Evolutionary conservation across 2,329 filamentous ascomycete species (phyloP), one percentile per base, ranked within the genome.

Genomic region (Lecanicillium sp.): DNA sequence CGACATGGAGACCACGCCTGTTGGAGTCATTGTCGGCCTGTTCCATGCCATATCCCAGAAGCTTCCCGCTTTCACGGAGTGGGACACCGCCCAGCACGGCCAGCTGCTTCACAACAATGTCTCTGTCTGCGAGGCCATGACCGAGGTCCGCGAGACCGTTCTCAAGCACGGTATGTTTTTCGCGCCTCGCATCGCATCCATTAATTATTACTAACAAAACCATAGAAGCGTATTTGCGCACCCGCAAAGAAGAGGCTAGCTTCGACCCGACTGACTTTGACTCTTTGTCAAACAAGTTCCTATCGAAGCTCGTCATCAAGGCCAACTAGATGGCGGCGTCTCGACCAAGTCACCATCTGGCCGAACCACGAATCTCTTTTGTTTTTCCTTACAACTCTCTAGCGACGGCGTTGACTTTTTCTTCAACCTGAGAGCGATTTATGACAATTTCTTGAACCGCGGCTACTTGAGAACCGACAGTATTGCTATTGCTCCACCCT

Each of bases 11-110:
- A 87, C 86, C 9, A 95, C 87, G 7, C 91, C 91, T 1, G 90
- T 97, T 35, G 91, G 91, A 59, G 91, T 97, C 59, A 95, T 97
- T 60, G 90, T 95, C 55, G 91, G 91, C 38, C 79, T 97, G 24
- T 97, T 97, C 82, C 90, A 95, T 59, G 91, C 91, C 67, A 97
- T 97, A 64, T 96, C 90, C 2, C 91, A 95, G 70, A 96, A 97
- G 72, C 79, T 96, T 36, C 91, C 91, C 4, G 79, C 88, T 17
- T 90, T 97, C 63, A 85, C 84, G 56, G 91, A 97, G 64, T 97
- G 91, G 91, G 90, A 96, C 62, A 93, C 88, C 11, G 75, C 80
- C 62, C 89, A 93, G 69, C 91, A 97, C 64, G 88, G 93, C 57
- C 86, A 95, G 58, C 73, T 95, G 44, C 81, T 96, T 52, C 87